Percentiles rank a stretch among this genome's conserved stretches.
Conservation (phyloP, 345 rosid species). For the Lenwebbia sp. region DNA sequence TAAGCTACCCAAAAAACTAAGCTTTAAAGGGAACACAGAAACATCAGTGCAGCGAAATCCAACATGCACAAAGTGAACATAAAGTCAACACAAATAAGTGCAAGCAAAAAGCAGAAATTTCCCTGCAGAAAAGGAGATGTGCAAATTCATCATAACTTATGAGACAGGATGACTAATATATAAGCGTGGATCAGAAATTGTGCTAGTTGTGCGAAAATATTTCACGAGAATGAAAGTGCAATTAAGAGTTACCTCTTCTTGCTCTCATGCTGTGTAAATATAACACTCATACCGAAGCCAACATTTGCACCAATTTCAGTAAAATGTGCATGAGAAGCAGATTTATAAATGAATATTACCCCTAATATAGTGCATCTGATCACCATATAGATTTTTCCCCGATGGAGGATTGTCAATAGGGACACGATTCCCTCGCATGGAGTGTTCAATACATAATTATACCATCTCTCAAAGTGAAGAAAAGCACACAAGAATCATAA, state of each 20-base stretch:
- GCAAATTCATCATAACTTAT: background rate
- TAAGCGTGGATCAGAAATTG: background rate
- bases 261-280: background rate
- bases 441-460: background rate
- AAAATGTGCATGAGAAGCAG: background rate
- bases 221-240: background rate
- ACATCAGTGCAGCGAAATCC: background rate
- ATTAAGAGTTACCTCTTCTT: background rate
- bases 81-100: background rate
- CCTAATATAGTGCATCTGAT: background rate
- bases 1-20: background rate
- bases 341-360: background rate
- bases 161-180: background rate
- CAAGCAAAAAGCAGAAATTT: background rate
- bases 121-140: background rate
- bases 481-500: background rate
- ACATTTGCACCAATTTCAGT: background rate
- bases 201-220: background rate
- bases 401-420: background rate
- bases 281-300: background rate
- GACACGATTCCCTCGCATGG: background rate
- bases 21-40: background rate
- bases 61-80: background rate
- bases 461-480: background rate
- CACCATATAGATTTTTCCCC: background rate